phyloP scores from a whole-genome alignment of 176 grass and related monocot genomes.

The Metroxylon sagu region DNA sequence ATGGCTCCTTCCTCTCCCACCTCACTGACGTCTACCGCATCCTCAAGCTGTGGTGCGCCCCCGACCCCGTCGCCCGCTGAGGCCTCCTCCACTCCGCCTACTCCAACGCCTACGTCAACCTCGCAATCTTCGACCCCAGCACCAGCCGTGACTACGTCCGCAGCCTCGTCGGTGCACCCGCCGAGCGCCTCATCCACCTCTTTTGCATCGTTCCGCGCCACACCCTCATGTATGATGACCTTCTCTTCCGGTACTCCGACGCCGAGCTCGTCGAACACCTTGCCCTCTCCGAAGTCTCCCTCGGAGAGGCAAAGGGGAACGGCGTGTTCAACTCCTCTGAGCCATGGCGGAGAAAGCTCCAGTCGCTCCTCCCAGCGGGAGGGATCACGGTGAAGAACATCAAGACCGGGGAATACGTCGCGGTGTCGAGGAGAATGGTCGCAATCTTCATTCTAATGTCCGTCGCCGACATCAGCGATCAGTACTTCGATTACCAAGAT shows the following conservation, averaged over 20 bases:
- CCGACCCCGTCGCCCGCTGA: conserved; percentile 50
- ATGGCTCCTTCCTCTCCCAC: conserved; percentile 87
- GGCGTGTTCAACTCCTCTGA: conserved; percentile 26
- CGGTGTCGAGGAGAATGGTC: conserved; percentile 34
- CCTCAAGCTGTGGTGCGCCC: conserved; percentile 50
- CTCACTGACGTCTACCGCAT: conserved; percentile 60
- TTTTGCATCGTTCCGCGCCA: conserved; percentile 85
- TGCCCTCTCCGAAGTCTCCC: conserved; percentile 23
- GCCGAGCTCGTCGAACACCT: conserved; percentile 40
- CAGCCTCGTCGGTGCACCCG: conserved; percentile 26
- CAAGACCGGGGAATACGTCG: conserved; percentile 57
- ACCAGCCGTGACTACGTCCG: conserved; percentile 30
- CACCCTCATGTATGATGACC: conserved; percentile 46
- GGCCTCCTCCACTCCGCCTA: conserved; percentile 89
- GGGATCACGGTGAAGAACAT: conserved; percentile 51
- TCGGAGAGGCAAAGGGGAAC: conserved; percentile 31
- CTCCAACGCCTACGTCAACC: conserved; percentile 93
- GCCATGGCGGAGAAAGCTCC: conserved; percentile 59
- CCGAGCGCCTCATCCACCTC: conserved; percentile 82
- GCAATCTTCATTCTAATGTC: conserved; percentile 63
- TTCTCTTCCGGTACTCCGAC: conserved; percentile 42
- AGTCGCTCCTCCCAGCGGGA: conserved; percentile 32
- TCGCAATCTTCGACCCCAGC: conserved; percentile 75
- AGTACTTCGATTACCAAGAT: conserved; percentile 78
- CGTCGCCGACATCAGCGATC: conserved; percentile 67